These are phyloP conservation scores for Coffea humblotiana DNA, from an alignment of 305 asterid genomes.

Conservation along the genomic window DNA sequence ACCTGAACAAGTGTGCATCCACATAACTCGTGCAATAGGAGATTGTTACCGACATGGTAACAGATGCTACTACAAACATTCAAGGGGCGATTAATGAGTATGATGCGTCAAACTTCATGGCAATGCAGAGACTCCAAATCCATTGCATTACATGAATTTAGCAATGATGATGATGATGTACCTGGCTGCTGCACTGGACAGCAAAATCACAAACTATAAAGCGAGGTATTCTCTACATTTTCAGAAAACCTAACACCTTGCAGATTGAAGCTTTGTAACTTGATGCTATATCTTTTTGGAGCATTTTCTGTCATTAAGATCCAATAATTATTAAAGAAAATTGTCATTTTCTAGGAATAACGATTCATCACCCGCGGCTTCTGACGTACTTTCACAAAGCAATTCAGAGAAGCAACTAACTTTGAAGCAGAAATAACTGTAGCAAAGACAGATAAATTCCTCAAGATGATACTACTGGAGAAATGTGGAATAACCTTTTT, in stretches of 20 bases:
- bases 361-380: neutral
- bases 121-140: neutral
- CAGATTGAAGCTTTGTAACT: neutral
- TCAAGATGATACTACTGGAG: neutral
- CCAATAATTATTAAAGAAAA: neutral
- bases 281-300: neutral
- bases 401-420: neutral
- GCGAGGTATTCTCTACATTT: neutral
- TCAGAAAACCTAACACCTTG: neutral
- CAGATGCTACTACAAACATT: neutral
- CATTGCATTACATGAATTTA: neutral
- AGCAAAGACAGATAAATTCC: neutral
- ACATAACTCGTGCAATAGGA: neutral
- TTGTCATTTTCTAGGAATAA: too few species aligned
- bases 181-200: neutral
- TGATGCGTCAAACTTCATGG: neutral
- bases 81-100: neutral
- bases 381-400: neutral
- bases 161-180: neutral
- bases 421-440: neutral
- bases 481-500: conserved; percentile 48
- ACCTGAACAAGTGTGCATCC: neutral
- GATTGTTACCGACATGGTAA: neutral
- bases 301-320: neutral
- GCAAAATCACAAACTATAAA: neutral